phyloP scores from a whole-genome alignment of 2,329 filamentous ascomycete genomes.

The Sporothrix variecibatus region DNA sequence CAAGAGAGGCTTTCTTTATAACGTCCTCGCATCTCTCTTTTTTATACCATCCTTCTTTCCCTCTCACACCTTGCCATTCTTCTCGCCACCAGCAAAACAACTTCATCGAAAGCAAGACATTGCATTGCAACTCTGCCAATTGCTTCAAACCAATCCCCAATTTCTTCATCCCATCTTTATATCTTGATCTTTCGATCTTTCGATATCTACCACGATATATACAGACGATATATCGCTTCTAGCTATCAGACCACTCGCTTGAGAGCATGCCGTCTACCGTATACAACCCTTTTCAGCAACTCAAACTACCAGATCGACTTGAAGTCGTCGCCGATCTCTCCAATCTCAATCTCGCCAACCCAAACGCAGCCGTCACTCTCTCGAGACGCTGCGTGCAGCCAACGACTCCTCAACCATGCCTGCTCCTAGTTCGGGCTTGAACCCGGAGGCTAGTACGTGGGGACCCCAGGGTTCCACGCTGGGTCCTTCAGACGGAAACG shows the following conservation, averaged over 20 bases:
- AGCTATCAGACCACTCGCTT: not conserved
- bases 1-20: not conserved
- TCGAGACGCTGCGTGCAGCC: not conserved
- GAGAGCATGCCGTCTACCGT: conserved; percentile 12
- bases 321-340: not conserved
- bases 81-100: not conserved
- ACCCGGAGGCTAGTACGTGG: conserved; percentile 21
- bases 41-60: not conserved
- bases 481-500: not conserved
- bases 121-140: not conserved
- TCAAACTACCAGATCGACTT: not conserved
- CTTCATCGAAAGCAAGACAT: not conserved
- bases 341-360: not conserved
- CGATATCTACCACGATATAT: not conserved
- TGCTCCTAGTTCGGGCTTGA: not conserved
- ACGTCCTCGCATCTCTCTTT: not conserved
- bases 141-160: not conserved
- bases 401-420: not conserved
- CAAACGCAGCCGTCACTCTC: not conserved
- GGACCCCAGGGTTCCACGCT: not conserved
- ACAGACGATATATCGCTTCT: not conserved
- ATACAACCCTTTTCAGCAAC: not conserved
- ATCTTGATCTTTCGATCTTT: not conserved
- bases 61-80: not conserved
- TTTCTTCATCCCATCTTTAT: not conserved